A percentile compares a stretch with the other conserved stretches of the same genome.
Conservation (phyloP, 768 basidiomycete genomes). For the Mycena floridula region DNA sequence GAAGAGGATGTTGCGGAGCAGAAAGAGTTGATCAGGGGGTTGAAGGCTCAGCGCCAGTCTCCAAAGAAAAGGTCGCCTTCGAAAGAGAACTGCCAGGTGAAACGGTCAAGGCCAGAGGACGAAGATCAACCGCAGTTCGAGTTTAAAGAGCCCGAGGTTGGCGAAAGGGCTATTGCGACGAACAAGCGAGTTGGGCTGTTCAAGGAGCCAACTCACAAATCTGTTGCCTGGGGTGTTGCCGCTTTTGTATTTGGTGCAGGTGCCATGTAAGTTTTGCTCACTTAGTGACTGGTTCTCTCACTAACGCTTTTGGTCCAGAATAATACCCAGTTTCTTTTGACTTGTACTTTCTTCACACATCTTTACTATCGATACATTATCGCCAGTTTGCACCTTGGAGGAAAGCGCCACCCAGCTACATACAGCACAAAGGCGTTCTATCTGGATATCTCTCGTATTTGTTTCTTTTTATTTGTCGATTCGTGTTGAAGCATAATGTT, state of each 20-base stretch:
- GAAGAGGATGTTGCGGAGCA: constrained; percentile 74
- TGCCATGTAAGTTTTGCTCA: constrained; percentile 60
- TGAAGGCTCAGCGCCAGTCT: constrained; percentile 58
- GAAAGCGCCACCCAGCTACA: no score
- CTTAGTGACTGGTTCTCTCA: constrained; percentile 4
- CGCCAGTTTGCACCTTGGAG: no score
- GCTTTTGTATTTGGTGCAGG: constrained; percentile 81
- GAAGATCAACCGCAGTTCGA: constrained; percentile 48
- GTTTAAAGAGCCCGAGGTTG: constrained; percentile 64
- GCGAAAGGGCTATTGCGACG: constrained; percentile 49
- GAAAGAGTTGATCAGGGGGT: constrained; percentile 63
- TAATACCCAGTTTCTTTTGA: constrained; percentile 57
- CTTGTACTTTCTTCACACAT: no score
- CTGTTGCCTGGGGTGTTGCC: constrained; percentile 76
- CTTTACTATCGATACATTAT: no score
- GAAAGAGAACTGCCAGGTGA: constrained; percentile 29
- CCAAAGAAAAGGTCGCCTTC: constrained; percentile 16
- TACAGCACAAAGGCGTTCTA: no score
- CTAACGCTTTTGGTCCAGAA: constrained; percentile 24
- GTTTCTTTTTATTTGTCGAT: no score
- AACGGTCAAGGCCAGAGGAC: constrained; percentile 53
- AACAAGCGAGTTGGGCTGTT: constrained; percentile 60
- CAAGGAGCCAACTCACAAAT: constrained; percentile 62
- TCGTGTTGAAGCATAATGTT: no score
- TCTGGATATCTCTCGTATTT: no score